Base-by-base conservation (phyloP, 106 monocot species). In the Xerophyta viscosa region DNA sequence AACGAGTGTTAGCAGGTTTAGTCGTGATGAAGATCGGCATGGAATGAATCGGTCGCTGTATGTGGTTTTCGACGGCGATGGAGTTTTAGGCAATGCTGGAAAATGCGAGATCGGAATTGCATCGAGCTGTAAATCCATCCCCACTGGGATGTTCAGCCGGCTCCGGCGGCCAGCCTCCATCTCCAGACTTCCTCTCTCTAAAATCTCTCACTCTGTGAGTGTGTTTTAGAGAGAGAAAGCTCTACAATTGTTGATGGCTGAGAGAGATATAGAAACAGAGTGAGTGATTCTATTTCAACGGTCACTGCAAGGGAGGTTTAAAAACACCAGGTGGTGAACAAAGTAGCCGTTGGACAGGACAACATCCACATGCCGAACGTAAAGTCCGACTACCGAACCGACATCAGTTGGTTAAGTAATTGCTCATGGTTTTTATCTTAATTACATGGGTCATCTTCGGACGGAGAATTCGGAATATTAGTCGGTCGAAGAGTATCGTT, bases 21-120 rank as follows among this genome's bases (percentile, higher is more conserved):
- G 85, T 65, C 96, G 54, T 15, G 96, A 96, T 4, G 85, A 85
- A 15, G 96, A 73, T 11, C 96, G 39, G 71, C 96, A 98, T 2
- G 96, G 96, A 47, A 98, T 89, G 76, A 98, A 98, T 4, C 96
- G 58, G 44, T 98, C 96, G 68, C 96, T 77, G 65, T 98, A 98
- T 0, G 81, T 89, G 0, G 81, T 78, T 52, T 98, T 98, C 21
- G 78, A 82, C 0, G 89, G 89, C 21, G 96, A 86, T 0, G 82
- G 64, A 17, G 80, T 76, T 62, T 84, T 88, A 18, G 86, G 75
- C 6, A 77, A 37, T 8, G 60, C 41, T 3, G 81, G 66, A 61
- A 80, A 79, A 46, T 52, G 66, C 6, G 39, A 2, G 46, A 66
- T 21, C 1, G 74, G 73, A 9, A 66, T 50, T 37, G 76, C 26